phyloP scores from a whole-genome alignment of 108 stramenopile species.

The Skeletonema grethae region DNA sequence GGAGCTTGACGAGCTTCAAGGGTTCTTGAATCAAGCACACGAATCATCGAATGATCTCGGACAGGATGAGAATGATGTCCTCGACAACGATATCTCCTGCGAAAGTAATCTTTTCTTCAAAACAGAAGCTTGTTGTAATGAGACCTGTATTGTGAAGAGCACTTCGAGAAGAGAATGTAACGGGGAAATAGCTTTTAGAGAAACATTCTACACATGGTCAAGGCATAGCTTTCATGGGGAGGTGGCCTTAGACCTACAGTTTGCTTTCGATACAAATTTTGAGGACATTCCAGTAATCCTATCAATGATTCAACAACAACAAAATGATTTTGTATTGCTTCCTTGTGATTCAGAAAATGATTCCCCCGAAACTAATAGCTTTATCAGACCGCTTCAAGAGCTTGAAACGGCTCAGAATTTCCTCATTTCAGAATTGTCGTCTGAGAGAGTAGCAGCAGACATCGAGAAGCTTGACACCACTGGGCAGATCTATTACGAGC shows the following conservation, averaged over 20 bases:
- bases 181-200: slow-evolving; percentile 10
- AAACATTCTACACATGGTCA: slow-evolving; percentile 72
- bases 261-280: slow-evolving; percentile 47
- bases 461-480: slow-evolving; percentile 13
- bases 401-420: slow-evolving; percentile 56
- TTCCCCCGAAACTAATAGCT: slow-evolving; percentile 8
- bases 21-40: neutral
- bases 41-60: neutral
- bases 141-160: neutral
- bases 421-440: slow-evolving; percentile 52
- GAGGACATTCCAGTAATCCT: slow-evolving; percentile 68
- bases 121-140: slow-evolving; percentile 7
- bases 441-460: slow-evolving; percentile 50
- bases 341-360: slow-evolving; percentile 30
- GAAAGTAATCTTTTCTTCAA: neutral
- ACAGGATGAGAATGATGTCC: too few relatives aligned
- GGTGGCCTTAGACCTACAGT: slow-evolving; percentile 51
- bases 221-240: slow-evolving; percentile 64
- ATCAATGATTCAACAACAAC: slow-evolving; percentile 76
- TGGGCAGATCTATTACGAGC: slow-evolving; percentile 72
- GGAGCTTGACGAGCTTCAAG: neutral
- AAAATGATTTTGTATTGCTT: slow-evolving; percentile 61
- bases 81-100: neutral
- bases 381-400: slow-evolving; percentile 37
- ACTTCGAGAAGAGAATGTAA: neutral